These are phyloP conservation scores for Dactylellina parvicollis DNA, from an alignment of 2,329 filamentous ascomycete genomes.

Conservation along the genomic window DNA sequence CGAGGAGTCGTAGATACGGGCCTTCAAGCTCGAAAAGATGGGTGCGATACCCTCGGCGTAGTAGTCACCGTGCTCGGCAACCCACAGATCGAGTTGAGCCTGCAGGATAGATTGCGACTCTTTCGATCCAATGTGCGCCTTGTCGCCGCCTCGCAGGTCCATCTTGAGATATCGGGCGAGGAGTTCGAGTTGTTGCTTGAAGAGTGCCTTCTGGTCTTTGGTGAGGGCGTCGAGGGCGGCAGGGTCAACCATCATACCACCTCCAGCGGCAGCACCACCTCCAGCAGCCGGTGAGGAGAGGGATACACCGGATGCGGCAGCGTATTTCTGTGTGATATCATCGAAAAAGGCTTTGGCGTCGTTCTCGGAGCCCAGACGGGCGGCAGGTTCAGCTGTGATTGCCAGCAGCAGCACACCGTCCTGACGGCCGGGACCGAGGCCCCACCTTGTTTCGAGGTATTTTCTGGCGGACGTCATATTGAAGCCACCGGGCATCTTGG, in stretches of 20 bases:
- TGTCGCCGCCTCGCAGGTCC: conserved; percentile 95
- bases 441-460: conserved; percentile 94
- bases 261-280: conserved; percentile 76
- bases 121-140: conserved; percentile 84
- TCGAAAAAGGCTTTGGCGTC: conserved; percentile 95
- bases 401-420: conserved; percentile 88
- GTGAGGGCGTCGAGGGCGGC: conserved; percentile 95
- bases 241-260: conserved; percentile 98
- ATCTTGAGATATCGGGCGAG: conserved; percentile 96
- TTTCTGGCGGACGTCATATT: conserved; percentile 97
- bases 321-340: conserved; percentile 88
- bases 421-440: conserved; percentile 83
- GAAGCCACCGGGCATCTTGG: conserved; percentile 99
- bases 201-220: conserved; percentile 92
- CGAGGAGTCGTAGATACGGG: conserved; percentile 94
- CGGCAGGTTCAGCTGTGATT: conserved; percentile 89
- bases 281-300: conserved; percentile 77
- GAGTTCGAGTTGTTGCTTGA: conserved; percentile 97
- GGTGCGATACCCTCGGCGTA: conserved; percentile 95
- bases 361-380: conserved; percentile 85
- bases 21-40: conserved; percentile 91
- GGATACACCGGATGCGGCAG: conserved; percentile 81
- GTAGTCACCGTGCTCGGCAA: conserved; percentile 92
- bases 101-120: conserved; percentile 88
- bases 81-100: conserved; percentile 93